Percentiles rank a stretch among this genome's conserved stretches.
Evolutionary conservation across 1,284 basidiomycete species (phyloP).

Genomic region (Sanghuangporus weigelae): DNA sequence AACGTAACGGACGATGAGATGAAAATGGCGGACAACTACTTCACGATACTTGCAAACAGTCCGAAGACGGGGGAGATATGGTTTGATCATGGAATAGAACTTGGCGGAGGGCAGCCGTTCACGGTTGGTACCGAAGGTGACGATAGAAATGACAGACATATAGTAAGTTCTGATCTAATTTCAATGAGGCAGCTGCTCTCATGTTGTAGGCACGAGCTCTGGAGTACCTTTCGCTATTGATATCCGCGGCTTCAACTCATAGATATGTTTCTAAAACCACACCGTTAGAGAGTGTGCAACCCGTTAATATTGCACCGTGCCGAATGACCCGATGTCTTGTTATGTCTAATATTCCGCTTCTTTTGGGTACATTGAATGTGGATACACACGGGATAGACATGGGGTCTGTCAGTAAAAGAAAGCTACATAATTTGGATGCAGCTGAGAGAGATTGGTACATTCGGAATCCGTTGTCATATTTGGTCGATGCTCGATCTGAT

Average conservation of each 20-base stretch:
- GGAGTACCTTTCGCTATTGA: not conserved
- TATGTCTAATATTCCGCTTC: constrained; percentile 46
- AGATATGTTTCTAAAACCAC: constrained; percentile 15
- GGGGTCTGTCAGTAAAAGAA: not conserved
- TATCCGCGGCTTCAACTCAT: constrained; percentile 18
- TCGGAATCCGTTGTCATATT: constrained; percentile 43
- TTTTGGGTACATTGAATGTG: constrained; percentile 23
- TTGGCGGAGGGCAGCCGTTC: constrained; percentile 57
- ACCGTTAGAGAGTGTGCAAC: not conserved
- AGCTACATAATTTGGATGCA: constrained; percentile 33
- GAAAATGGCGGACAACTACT: constrained; percentile 71
- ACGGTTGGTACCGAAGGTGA: constrained; percentile 55
- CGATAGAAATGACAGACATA: constrained; percentile 50
- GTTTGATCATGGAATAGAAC: constrained; percentile 57
- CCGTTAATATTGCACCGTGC: constrained; percentile 35
- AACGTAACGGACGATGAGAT: constrained; percentile 44
- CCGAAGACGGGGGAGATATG: constrained; percentile 40
- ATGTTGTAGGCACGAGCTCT: constrained; percentile 8
- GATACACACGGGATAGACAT: not conserved
- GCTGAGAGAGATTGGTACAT: constrained; percentile 35
- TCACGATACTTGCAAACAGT: constrained; percentile 50
- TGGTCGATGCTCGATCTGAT: constrained; percentile 44
- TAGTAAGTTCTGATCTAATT: constrained; percentile 37
- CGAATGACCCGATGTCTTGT: constrained; percentile 41
- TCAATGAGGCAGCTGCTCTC: not conserved